Evolutionary conservation across 495 filamentous ascomycete genomes (phyloP), one percentile per base, ranked within the genome.

Genomic region (Xylaria castorea): DNA sequence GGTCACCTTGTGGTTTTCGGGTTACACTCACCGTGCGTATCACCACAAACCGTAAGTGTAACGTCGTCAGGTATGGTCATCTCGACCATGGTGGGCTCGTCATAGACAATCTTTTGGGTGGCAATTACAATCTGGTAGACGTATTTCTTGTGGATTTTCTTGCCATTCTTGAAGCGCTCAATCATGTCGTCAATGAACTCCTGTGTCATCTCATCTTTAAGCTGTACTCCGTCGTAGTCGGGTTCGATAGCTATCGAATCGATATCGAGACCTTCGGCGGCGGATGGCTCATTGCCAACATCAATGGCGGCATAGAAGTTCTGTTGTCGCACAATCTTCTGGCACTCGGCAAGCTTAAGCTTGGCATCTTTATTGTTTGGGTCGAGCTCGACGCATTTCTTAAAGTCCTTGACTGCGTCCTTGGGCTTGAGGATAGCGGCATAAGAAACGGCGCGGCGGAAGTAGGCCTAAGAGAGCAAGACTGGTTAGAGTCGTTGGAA

Each of bases 101-200:
- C 89, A 78, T 94, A 94, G 58, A 97, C 93, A 69, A 98, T 88
- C 32, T 97, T 91, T 81, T 91, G 93, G 73, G 97, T 94, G 36
- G 93, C 92, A 74, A 97, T 84, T 75, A 98, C 85, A 75, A 99
- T 99, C 80, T 97, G 93, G 86, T 95, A 98, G 70, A 92, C 96
- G 82, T 97, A 99, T 88, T 98, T 99, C 85, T 88, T 91, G 82
- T 95, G 94, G 69, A 99, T 86, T 81, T 92, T 94, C 88, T 98
- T 97, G 72, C 96, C 95, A 71, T 91, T 89, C 88, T 97, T 97
- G 87, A 99, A 99, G 46, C 96, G 85, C 80, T 94, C 86, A 66
- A 95, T 93, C 97, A 97, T 98, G 82, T 98, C 95, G 72, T 95
- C 91, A 74, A 99, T 92, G 75, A 99, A 99, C 78, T 97, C 94